Base-by-base conservation (phyloP, 2,329 filamentous ascomycete species). In the Zymoseptoria tritici region DNA sequence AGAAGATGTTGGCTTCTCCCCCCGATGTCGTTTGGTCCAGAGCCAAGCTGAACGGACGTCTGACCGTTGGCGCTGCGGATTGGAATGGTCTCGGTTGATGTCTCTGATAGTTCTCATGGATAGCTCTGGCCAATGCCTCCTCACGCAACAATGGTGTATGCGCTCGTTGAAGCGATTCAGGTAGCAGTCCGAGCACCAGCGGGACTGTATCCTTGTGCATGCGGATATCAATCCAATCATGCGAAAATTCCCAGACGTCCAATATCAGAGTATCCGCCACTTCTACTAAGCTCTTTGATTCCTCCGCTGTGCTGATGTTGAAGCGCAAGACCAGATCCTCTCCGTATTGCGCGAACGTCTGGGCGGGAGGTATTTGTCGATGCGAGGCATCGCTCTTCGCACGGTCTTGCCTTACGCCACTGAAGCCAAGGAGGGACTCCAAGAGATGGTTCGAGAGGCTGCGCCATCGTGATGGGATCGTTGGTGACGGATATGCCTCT, bases 311-410 rank as follows among this genome's bases (percentile, higher is more conserved):
- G 62, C 82, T 86, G 58, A 97, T 78, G 69, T 88, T 90, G 80
- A 97, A 97, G 49, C 94, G 86, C 63, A 97, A 78, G 16, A 99
- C 91, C n/a, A 96, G 81, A 74, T 97, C 87, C 63, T 88, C 84
- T 62, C 85, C 84, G 72, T 96, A 96, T 61, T 78, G 57, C 13
- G 71, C 67, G 21, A 67, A 61, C 9, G 64, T 66, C 42, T 67
- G 66, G 20, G 69, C 57, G 5, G 66, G 66, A 53, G 66, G 50
- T 29, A 46, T 46, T n/a, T n/a, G 36, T 46, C 36, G 36, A 21
- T 57, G 58, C 29, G 54, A 9, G 31, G 46, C 52, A 36, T 46
- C 56, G 19, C 29, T 52, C 13, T 55, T 24, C 13, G 49, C 11
- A 42, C 51, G 31, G 16, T 19, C 46, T 6, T 51, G 16, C n/a